These are phyloP conservation scores for Geotrichum reessii DNA, from an alignment of 1,139 yeast species.

Conservation along the genomic window DNA sequence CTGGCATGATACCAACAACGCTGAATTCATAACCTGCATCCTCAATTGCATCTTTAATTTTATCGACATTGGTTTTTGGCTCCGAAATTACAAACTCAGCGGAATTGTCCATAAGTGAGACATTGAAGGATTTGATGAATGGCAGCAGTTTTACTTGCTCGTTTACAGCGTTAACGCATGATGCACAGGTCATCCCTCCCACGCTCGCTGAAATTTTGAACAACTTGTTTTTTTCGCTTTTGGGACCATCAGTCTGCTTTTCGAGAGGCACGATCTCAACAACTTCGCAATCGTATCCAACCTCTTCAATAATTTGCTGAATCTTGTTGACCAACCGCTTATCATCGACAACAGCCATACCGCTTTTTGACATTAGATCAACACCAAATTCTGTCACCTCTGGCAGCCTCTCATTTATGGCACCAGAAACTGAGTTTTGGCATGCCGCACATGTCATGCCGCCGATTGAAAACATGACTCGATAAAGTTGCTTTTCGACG, in stretches of 20 bases:
- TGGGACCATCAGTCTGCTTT: constrained; percentile 9
- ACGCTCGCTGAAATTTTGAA: constrained; percentile 54
- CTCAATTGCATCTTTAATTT: constrained; percentile 48
- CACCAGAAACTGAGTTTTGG: constrained; percentile 43
- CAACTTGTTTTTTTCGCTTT: constrained; percentile 14
- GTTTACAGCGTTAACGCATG: constrained; percentile 57
- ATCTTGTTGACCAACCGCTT: constrained; percentile 50
- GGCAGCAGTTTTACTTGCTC: constrained; percentile 48
- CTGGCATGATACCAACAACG: constrained; percentile 24
- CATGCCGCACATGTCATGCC: constrained; percentile 70
- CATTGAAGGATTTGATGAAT: constrained; percentile 49
- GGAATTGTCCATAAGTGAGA: constrained; percentile 55
- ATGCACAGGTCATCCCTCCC: constrained; percentile 72
- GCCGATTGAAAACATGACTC: constrained; percentile 52
- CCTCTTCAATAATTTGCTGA: constrained; percentile 44
- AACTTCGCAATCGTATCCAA: constrained; percentile 54
- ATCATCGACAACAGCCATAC: constrained; percentile 35
- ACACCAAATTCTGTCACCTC: constrained; percentile 34
- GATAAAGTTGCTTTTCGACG: constrained; percentile 30
- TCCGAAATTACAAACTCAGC: constrained; percentile 50
- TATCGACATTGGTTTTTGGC: constrained; percentile 32
- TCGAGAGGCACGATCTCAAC: constrained; percentile 57
- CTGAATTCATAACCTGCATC: constrained; percentile 64
- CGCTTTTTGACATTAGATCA: constrained; percentile 35
- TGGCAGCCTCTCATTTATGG: constrained; percentile 40